Conservation (phyloP, 495 filamentous ascomycete species). For the Peziza echinospora region DNA sequence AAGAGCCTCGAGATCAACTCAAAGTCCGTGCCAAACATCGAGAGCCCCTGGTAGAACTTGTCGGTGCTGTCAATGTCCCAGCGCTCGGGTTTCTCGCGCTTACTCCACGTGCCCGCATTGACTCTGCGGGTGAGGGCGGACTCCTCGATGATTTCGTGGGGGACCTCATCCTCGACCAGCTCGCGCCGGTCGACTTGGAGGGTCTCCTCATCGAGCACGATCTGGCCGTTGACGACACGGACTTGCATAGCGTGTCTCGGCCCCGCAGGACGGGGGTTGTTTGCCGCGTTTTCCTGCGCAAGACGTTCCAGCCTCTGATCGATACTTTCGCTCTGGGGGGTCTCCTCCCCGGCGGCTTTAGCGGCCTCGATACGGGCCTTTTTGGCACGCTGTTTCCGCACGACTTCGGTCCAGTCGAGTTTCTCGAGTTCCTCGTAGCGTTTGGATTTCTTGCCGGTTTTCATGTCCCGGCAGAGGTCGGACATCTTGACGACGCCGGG, state of each 20-base stretch:
- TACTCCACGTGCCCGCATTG: constrained; percentile 52
- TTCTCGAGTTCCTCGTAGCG: constrained; percentile 35
- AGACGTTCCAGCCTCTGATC: constrained; percentile 10
- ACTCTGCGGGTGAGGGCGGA: constrained; percentile 60
- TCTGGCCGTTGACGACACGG: constrained; percentile 61
- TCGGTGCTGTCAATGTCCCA: constrained; percentile 67
- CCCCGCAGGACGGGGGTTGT: constrained; percentile 4
- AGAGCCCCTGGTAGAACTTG: constrained; percentile 60
- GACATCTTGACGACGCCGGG: constrained; percentile 54
- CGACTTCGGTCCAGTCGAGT: constrained; percentile 9
- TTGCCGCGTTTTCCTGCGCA: not conserved
- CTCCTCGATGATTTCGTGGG: constrained; percentile 50
- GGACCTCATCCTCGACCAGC: constrained; percentile 30
- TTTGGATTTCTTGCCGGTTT: constrained; percentile 61
- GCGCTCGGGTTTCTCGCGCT: constrained; percentile 42
- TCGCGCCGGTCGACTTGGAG: constrained; percentile 63
- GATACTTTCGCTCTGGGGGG: constrained; percentile 4
- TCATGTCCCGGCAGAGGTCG: constrained; percentile 54
- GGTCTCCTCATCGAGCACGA: constrained; percentile 57
- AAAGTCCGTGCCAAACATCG: constrained; percentile 87
- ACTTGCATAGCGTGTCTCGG: constrained; percentile 31
- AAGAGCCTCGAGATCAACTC: constrained; percentile 71
- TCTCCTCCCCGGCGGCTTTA: constrained; percentile 3
- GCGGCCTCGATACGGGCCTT: constrained; percentile 5
- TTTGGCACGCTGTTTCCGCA: constrained; percentile 5